A percentile compares a stretch with the other conserved stretches of the same genome.
phyloP scores from a whole-genome alignment of 2,329 filamentous ascomycete species.

The Aspergillus candidus region DNA sequence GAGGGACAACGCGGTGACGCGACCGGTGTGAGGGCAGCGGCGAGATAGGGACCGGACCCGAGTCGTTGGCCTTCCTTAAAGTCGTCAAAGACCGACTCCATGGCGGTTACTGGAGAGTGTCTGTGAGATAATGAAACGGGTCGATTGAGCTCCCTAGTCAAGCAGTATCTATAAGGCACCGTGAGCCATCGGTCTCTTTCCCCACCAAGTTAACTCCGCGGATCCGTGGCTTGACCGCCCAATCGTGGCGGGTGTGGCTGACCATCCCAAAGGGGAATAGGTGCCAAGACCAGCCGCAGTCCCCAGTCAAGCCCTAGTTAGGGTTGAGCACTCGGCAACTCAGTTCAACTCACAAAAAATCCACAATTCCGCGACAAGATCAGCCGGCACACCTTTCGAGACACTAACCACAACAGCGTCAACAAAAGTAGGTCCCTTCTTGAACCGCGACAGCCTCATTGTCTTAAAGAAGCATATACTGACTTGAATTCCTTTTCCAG shows the following conservation, averaged over 20 bases:
- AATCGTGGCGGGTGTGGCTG: slow-evolving; percentile 3
- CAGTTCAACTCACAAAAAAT: slow-evolving; percentile 32
- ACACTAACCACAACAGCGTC: slow-evolving; percentile 45
- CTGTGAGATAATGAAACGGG: not conserved
- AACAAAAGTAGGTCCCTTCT: slow-evolving; percentile 44
- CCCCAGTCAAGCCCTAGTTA: too few species aligned
- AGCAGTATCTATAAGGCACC: not conserved
- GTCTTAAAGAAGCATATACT: slow-evolving; percentile 17
- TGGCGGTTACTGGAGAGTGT: slow-evolving; percentile 32
- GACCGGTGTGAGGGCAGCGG: slow-evolving; percentile 67
- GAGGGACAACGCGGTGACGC: slow-evolving; percentile 57
- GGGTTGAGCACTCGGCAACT: slow-evolving; percentile 37
- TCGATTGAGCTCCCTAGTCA: not conserved
- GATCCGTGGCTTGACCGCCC: not conserved
- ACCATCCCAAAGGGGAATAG: slow-evolving; percentile 20
- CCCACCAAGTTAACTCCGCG: too few species aligned
- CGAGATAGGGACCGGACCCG: slow-evolving; percentile 65
- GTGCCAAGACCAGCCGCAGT: slow-evolving; percentile 15
- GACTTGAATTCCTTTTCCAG: slow-evolving; percentile 35
- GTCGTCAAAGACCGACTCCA: slow-evolving; percentile 68
- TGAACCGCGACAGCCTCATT: slow-evolving; percentile 4
- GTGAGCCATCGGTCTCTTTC: not conserved
- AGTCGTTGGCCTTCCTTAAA: slow-evolving; percentile 63
- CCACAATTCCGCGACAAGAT: slow-evolving; percentile 34
- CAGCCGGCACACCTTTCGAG: slow-evolving; percentile 33